These are phyloP conservation scores for Teratosphaeriaceae sp. DNA, from an alignment of 2,329 filamentous ascomycete species.

Conservation along the genomic window DNA sequence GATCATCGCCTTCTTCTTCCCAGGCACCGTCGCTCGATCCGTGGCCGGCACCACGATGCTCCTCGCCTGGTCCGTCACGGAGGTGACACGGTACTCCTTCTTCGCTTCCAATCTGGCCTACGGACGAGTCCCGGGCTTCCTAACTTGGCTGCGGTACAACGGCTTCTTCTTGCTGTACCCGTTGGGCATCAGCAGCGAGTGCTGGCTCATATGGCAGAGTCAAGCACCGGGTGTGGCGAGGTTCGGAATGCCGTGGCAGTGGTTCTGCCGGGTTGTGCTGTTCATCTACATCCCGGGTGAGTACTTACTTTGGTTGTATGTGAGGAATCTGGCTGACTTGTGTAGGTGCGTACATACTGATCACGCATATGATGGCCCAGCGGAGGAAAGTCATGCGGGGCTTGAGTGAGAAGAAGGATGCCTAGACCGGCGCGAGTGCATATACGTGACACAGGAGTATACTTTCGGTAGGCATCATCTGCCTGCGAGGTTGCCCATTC, in stretches of 20 bases:
- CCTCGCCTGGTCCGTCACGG: conserved; percentile 80
- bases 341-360: conserved; percentile 70
- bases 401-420: conserved; percentile 1
- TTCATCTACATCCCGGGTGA: conserved; percentile 73
- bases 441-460: too few relatives aligned
- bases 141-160: conserved; percentile 82
- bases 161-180: conserved; percentile 93
- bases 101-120: conserved; percentile 67
- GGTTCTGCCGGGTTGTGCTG: conserved; percentile 58
- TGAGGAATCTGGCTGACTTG: conserved; percentile 7
- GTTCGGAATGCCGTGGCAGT: conserved; percentile 48
- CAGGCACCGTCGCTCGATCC: conserved; percentile 50
- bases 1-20: conserved; percentile 71
- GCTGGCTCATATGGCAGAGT: conserved; percentile 65
- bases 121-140: conserved; percentile 50
- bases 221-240: conserved; percentile 50
- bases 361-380: conserved; percentile 93
- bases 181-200: conserved; percentile 83
- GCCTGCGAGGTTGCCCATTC: too few relatives aligned
- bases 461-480: too few relatives aligned
- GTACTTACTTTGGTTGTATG: conserved; percentile 28
- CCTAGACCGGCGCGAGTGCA: neutral
- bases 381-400: conserved; percentile 68
- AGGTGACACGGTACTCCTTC: conserved; percentile 89
- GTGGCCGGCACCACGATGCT: conserved; percentile 71